Percentiles rank a stretch among this genome's conserved stretches.
Conservation (phyloP, 2,329 filamentous ascomycete genomes). For the Fusarium keratoplasticum region DNA sequence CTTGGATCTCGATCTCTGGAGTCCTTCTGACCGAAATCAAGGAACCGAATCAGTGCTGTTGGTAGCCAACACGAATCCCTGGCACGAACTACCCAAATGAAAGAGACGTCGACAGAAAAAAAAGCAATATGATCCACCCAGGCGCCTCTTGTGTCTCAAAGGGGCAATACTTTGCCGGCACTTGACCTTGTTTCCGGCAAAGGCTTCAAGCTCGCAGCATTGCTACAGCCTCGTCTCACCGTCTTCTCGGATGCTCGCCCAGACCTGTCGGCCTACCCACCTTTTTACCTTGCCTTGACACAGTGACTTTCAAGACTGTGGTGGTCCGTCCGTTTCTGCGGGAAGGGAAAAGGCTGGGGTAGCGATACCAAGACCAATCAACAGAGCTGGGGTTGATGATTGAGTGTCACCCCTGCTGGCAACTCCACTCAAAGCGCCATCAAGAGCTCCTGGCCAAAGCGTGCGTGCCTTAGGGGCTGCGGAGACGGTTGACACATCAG, state of each 20-base stretch:
- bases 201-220: background rate
- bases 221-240: background rate
- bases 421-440: constrained; percentile 3
- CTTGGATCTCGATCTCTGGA: background rate
- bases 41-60: background rate
- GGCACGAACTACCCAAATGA: background rate
- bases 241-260: background rate
- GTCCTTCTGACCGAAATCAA: background rate
- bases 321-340: background rate
- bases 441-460: background rate
- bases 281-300: background rate
- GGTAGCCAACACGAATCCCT: background rate
- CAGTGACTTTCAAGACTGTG: background rate
- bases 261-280: background rate
- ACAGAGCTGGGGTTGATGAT: background rate
- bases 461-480: background rate
- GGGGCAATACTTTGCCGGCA: background rate
- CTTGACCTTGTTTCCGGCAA: background rate
- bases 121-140: constrained; percentile 15
- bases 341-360: background rate
- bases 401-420: background rate
- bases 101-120: background rate
- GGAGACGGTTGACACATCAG: constrained; percentile 1
- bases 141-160: background rate
- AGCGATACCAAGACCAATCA: background rate